Conservation (phyloP, 768 basidiomycete genomes). For the Panus rudis region DNA sequence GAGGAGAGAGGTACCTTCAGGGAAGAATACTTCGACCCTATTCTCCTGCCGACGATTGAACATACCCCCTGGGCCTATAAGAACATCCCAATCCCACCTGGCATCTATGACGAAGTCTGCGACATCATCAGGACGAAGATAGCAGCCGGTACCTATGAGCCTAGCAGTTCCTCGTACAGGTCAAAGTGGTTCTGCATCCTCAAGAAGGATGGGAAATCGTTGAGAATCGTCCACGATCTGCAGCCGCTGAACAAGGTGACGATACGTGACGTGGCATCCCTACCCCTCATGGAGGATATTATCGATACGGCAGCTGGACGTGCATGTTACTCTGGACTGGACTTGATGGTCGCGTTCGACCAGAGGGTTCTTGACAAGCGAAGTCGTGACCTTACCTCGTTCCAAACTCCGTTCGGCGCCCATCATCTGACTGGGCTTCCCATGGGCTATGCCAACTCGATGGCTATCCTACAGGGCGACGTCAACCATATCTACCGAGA, state of each 20-base stretch:
- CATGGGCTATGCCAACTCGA: constrained; percentile 16
- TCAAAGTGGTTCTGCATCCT: constrained; percentile 32
- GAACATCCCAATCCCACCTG: constrained; percentile 31
- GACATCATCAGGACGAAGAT: constrained; percentile 27
- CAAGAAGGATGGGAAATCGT: constrained; percentile 28
- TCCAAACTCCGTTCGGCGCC: constrained; percentile 11
- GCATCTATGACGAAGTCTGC: constrained; percentile 24
- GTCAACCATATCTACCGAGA: constrained; percentile 16
- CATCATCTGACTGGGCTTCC: constrained; percentile 10
- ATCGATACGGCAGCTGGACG: constrained; percentile 16
- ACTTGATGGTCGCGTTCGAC: constrained; percentile 14
- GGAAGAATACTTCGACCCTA: constrained; percentile 19
- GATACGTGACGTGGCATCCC: constrained; percentile 29
- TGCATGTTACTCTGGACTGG: constrained; percentile 9
- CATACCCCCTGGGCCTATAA: constrained; percentile 30
- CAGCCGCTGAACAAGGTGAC: constrained; percentile 32
- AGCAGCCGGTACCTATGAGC: constrained; percentile 30
- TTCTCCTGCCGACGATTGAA: constrained; percentile 24
- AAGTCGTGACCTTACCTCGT: constrained; percentile 14
- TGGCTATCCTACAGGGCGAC: constrained; percentile 15
- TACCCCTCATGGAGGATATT: constrained; percentile 28
- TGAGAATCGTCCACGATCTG: constrained; percentile 31
- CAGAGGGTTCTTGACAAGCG: constrained; percentile 4
- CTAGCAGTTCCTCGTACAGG: constrained; percentile 28
- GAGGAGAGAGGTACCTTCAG: constrained; percentile 15